These are phyloP conservation scores for Helichrysum umbraculigerum DNA, from an alignment of 129 eudicot species.

Conservation along the genomic window DNA sequence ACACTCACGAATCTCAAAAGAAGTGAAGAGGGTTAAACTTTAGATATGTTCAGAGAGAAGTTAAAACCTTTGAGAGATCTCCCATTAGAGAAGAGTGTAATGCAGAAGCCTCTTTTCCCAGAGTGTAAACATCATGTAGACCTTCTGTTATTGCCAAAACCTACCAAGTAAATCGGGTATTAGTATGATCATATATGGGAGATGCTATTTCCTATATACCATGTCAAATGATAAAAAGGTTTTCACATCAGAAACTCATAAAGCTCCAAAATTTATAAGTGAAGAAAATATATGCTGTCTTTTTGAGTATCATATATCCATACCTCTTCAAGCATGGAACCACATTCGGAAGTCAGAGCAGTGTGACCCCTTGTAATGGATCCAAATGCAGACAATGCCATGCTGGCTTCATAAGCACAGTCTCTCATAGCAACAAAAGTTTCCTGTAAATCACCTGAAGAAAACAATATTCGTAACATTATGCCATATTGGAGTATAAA, in stretches of 20 bases:
- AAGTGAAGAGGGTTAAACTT: not conserved
- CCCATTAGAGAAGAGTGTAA: constrained; percentile 77
- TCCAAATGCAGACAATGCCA: constrained; percentile 72
- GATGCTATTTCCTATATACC: constrained; percentile 20
- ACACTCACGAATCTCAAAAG: constrained; percentile 13
- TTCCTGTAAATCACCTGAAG: constrained; percentile 77
- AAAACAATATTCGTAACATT: constrained; percentile 23
- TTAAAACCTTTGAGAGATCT: constrained; percentile 78
- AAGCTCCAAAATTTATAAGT: not conserved
- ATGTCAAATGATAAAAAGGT: not conserved
- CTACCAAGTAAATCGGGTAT: constrained; percentile 36
- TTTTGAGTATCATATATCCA: constrained; percentile 49
- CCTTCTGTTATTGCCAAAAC: constrained; percentile 92
- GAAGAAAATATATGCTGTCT: constrained; percentile 5
- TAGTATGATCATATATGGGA: constrained; percentile 18
- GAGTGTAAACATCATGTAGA: constrained; percentile 80
- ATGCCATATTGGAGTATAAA: constrained; percentile 15
- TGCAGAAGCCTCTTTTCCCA: constrained; percentile 92
- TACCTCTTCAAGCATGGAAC: constrained; percentile 99
- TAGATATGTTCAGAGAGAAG: constrained; percentile 18
- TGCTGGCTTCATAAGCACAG: constrained; percentile 83
- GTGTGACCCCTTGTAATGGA: constrained; percentile 77
- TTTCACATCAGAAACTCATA: constrained; percentile 9
- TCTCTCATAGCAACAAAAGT: constrained; percentile 93
- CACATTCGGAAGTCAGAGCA: constrained; percentile 96